Evolutionary conservation across 192 early-diverging fungal genomes (phyloP).

Genomic region (Piromyces sp.): DNA sequence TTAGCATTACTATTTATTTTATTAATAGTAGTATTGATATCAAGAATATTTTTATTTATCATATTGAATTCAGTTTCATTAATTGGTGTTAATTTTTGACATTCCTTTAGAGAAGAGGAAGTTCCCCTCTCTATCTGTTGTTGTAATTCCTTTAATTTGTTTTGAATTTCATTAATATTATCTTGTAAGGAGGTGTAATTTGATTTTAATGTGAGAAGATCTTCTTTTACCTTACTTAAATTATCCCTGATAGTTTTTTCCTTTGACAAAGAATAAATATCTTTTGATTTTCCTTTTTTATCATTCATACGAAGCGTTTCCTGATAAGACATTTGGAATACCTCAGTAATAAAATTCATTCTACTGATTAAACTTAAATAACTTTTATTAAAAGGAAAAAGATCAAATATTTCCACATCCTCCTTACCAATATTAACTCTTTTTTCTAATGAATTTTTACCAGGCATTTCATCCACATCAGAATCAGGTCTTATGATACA

Average conservation of each 20-base stretch:
- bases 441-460: not conserved
- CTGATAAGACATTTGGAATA: not conserved
- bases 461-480: not conserved
- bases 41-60: not conserved
- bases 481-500: not conserved
- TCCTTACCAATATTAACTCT: not conserved
- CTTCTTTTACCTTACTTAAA: not conserved
- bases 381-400: not conserved
- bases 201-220: not conserved
- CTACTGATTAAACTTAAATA: not conserved
- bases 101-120: not conserved
- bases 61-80: not conserved
- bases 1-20: not conserved
- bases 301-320: not conserved
- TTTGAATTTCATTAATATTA: not conserved
- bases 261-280: not conserved
- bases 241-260: not conserved
- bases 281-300: not conserved
- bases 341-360: not conserved
- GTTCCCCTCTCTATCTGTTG: not conserved
- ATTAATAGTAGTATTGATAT: not conserved
- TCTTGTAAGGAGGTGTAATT: not conserved
- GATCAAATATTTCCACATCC: not conserved
- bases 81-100: not conserved
- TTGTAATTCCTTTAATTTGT: not conserved